These are phyloP conservation scores for Suhomyces chickasaworum DNA, from an alignment of 1,139 yeast species.

Conservation along the genomic window DNA sequence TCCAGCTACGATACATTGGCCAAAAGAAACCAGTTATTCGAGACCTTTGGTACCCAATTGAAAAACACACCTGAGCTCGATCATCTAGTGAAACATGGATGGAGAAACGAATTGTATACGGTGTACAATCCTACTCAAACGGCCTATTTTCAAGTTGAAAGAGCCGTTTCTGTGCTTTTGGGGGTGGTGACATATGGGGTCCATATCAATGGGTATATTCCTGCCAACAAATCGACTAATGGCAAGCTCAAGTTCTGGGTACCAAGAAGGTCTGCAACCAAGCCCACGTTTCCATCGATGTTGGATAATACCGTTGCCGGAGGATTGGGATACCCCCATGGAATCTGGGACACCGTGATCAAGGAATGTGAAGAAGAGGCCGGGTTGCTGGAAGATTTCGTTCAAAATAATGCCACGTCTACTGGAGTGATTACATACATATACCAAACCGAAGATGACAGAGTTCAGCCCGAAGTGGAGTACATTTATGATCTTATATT, in stretches of 20 bases:
- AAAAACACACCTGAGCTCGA: constrained; percentile 38
- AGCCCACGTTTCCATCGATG: constrained; percentile 88
- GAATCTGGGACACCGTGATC: constrained; percentile 71
- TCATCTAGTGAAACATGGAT: constrained; percentile 57
- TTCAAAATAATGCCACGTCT: constrained; percentile 44
- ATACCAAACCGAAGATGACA: constrained; percentile 50
- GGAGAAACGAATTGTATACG: constrained; percentile 85
- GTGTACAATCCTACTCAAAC: constrained; percentile 57
- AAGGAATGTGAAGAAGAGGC: constrained; percentile 95
- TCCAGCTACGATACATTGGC: constrained; percentile 45
- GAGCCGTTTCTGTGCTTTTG: constrained; percentile 76
- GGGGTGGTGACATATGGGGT: constrained; percentile 92
- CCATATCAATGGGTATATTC: constrained; percentile 79
- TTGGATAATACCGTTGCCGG: constrained; percentile 95
- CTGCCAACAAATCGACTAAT: constrained; percentile 35
- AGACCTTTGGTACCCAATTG: constrained; percentile 47
- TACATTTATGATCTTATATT: constrained; percentile 73
- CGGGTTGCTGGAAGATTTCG: constrained; percentile 60
- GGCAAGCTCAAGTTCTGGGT: constrained; percentile 72
- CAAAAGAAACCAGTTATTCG: constrained; percentile 49
- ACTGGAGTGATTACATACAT: constrained; percentile 75
- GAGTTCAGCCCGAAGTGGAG: constrained; percentile 88
- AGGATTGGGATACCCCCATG: constrained; percentile 83
- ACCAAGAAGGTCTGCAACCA: constrained; percentile 73
- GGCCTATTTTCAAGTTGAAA: constrained; percentile 71